Conservation (phyloP, 257 asterid species). For the Salvia rosmarinus region DNA sequence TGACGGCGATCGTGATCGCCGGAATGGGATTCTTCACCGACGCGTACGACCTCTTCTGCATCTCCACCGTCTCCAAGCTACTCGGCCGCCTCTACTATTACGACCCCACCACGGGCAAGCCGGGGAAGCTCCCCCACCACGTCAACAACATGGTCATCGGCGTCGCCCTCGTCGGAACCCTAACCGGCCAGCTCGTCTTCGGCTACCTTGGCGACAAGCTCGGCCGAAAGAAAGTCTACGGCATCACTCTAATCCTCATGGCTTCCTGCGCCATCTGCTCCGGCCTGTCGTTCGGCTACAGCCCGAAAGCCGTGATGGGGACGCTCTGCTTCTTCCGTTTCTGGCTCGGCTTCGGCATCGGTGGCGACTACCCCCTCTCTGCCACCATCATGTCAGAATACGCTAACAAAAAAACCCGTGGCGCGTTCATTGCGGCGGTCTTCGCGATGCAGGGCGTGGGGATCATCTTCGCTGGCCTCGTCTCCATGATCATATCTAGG, state of each 20-base stretch:
- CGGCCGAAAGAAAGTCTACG: slow-evolving; percentile 46
- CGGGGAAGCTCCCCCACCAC: slow-evolving; percentile 41
- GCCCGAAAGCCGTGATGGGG: slow-evolving; percentile 35
- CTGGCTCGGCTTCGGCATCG: slow-evolving; percentile 51
- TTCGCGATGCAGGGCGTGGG: slow-evolving; percentile 53
- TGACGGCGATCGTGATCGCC: slow-evolving; percentile 42
- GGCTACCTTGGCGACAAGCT: slow-evolving; percentile 41
- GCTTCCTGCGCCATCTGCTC: slow-evolving; percentile 41
- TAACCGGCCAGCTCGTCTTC: slow-evolving; percentile 40
- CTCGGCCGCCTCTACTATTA: slow-evolving; percentile 46
- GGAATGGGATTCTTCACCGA: slow-evolving; percentile 52
- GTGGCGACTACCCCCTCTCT: slow-evolving; percentile 50
- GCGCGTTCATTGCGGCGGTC: slow-evolving; percentile 45
- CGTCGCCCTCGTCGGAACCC: slow-evolving; percentile 44
- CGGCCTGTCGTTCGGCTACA: slow-evolving; percentile 43
- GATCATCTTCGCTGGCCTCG: slow-evolving; percentile 46
- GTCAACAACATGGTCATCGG: slow-evolving; percentile 42
- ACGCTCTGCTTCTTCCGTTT: slow-evolving; percentile 46
- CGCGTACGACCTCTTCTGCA: slow-evolving; percentile 47
- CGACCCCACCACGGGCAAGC: slow-evolving; percentile 26
- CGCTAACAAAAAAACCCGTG: slow-evolving; percentile 45
- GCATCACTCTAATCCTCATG: slow-evolving; percentile 43
- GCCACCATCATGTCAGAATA: slow-evolving; percentile 50
- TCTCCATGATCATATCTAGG: slow-evolving; percentile 40
- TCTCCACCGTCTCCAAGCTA: slow-evolving; percentile 40